Percentiles rank a stretch among this genome's conserved stretches.
Evolutionary conservation across 2,329 filamentous ascomycete species (phyloP).

Genomic region (Botryotinia narcissicola): DNA sequence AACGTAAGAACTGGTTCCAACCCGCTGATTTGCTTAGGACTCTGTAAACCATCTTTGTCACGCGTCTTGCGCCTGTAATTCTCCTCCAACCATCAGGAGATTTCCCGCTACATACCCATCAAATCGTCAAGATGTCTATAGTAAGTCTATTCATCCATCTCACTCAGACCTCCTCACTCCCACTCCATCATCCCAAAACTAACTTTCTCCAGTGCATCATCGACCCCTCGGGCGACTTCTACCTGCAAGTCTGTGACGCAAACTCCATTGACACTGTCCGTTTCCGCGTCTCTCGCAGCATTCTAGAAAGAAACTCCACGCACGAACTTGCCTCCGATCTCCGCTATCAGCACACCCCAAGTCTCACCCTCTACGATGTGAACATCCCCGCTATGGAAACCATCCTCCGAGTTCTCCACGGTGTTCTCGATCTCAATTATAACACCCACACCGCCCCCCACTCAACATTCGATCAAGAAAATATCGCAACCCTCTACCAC

Average conservation of each 20-base stretch:
- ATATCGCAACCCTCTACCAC: not conserved
- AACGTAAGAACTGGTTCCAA: rapidly evolving
- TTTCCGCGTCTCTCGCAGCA: not conserved
- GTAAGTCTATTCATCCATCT: not conserved
- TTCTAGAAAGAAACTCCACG: rapidly evolving
- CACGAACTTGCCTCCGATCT: not conserved
- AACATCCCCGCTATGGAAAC: not conserved
- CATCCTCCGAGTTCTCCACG: not conserved
- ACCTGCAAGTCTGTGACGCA: not conserved
- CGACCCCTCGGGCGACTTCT: not conserved
- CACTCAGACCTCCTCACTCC: not conserved
- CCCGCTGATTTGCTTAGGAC: rapidly evolving
- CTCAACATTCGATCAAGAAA: not conserved
- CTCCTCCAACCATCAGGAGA: not conserved
- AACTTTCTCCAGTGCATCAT: not conserved
- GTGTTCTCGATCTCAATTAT: not conserved
- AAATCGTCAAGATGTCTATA: not conserved
- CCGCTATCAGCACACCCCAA: not conserved
- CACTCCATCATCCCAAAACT: not conserved
- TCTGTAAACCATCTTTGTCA: too few species aligned
- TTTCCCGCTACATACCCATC: not conserved
- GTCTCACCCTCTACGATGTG: not conserved
- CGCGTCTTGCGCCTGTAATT: not conserved
- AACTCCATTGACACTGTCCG: not conserved
- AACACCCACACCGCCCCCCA: not conserved